Evolutionary conservation across 108 stramenopile genomes (phyloP).

Genomic region (Cyclotella choctawhatcheeana): DNA sequence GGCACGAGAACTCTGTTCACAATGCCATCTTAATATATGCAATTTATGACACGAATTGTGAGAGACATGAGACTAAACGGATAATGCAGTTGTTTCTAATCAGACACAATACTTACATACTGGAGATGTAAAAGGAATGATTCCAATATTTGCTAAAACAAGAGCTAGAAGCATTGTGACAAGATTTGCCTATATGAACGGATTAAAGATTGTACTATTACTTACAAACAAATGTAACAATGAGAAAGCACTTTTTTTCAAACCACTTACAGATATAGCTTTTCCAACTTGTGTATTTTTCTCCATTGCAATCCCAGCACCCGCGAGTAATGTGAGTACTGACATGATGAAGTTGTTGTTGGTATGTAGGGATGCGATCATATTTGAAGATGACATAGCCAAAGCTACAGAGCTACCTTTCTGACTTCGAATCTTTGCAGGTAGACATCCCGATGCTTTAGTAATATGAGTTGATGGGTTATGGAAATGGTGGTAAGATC

Average conservation of each 20-base stretch:
- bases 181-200: conserved; percentile 59
- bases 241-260: background rate
- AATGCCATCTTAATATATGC: conserved; percentile 19
- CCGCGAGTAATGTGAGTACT: conserved; percentile 59
- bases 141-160: conserved; percentile 66
- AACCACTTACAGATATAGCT: conserved; percentile 57
- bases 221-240: background rate
- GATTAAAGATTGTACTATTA: too few relatives aligned
- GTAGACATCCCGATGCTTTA: too few relatives aligned
- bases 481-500: background rate
- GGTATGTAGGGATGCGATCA: conserved; percentile 41
- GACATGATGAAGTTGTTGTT: conserved; percentile 68
- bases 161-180: conserved; percentile 79
- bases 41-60: background rate
- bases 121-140: conserved; percentile 74
- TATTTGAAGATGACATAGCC: background rate
- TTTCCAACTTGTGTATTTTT: conserved; percentile 74
- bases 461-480: background rate
- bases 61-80: background rate
- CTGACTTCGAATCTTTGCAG: too few relatives aligned
- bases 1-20: conserved; percentile 81
- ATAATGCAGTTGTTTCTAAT: background rate
- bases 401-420: too few relatives aligned
- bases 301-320: conserved; percentile 74
- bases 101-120: conserved; percentile 41